Evolutionary conservation across 129 eudicot genomes (phyloP).

Genomic region (Solidago caesia): DNA sequence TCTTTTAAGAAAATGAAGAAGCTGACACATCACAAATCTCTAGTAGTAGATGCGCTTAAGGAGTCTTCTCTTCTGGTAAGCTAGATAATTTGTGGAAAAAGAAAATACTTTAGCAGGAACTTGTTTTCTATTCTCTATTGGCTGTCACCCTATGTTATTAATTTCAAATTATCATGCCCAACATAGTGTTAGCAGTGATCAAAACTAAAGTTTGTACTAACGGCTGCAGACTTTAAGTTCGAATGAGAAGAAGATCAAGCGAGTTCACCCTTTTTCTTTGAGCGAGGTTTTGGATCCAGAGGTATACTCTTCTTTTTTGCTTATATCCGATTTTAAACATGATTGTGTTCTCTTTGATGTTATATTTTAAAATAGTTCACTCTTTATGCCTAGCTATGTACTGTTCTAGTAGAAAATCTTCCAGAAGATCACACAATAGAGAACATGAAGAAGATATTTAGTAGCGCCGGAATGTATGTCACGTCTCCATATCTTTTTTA

Average conservation of each 20-base stretch:
- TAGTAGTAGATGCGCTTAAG: slow-evolving; percentile 78
- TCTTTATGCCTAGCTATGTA: slow-evolving; percentile 52
- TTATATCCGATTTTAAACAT: not conserved
- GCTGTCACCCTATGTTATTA: not conserved
- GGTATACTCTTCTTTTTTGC: slow-evolving; percentile 40
- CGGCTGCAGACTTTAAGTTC: slow-evolving; percentile 72
- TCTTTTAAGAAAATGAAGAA: slow-evolving; percentile 77
- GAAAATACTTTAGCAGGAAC: not conserved
- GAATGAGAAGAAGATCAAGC: slow-evolving; percentile 71
- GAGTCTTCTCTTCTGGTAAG: slow-evolving; percentile 81
- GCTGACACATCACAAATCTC: slow-evolving; percentile 59
- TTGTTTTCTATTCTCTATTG: not conserved
- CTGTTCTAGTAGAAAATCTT: slow-evolving; percentile 91
- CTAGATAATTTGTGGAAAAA: not conserved
- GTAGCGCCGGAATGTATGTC: slow-evolving; percentile 73
- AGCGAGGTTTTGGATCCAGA: slow-evolving; percentile 65
- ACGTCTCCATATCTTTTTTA: slow-evolving; percentile 13
- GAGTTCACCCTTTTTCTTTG: slow-evolving; percentile 74
- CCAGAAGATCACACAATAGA: slow-evolving; percentile 83
- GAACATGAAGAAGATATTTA: slow-evolving; percentile 65
- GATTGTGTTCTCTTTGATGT: slow-evolving; percentile 1
- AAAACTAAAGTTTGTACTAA: slow-evolving; percentile 13
- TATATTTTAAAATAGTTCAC: slow-evolving; percentile 8
- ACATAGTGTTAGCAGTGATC: not conserved
- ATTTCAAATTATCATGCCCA: not conserved